Conservation (phyloP, 1,284 basidiomycete species). For the Ceratobasidium sp. region DNA sequence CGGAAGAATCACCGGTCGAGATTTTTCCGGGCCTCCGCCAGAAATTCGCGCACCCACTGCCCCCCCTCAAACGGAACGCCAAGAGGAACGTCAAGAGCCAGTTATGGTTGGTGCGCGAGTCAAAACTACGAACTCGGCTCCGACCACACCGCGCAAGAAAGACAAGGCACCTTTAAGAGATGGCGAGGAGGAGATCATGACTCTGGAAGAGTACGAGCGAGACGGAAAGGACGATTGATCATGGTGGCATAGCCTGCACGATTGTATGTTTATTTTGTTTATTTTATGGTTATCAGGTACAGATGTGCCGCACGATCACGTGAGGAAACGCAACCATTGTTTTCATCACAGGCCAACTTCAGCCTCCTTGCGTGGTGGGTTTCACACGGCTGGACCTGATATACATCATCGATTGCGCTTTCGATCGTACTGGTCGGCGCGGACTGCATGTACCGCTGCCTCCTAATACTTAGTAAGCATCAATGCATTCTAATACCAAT, state of each 20-base stretch:
- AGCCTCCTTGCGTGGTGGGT: too few relatives aligned
- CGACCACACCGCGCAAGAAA: slow-evolving; percentile 17
- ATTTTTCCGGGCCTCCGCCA: slow-evolving; percentile 49
- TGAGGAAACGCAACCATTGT: too few relatives aligned
- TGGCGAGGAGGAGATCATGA: slow-evolving; percentile 38
- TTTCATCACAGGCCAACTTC: too few relatives aligned
- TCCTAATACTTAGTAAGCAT: too few relatives aligned
- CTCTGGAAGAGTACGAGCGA: slow-evolving; percentile 30
- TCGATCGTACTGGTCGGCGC: too few relatives aligned
- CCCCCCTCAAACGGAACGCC: slow-evolving; percentile 8
- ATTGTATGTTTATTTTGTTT: slow-evolving; percentile 7
- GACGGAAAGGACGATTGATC: slow-evolving; percentile 38
- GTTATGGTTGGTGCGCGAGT: slow-evolving; percentile 6
- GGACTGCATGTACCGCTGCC: too few relatives aligned
- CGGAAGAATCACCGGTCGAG: slow-evolving; percentile 47
- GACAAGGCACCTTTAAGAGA: background rate
- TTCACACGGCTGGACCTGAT: too few relatives aligned
- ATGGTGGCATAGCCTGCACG: background rate
- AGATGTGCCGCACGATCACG: too few relatives aligned
- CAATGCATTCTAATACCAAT: too few relatives aligned
- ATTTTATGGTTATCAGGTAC: background rate
- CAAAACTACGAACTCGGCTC: background rate
- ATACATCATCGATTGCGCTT: too few relatives aligned
- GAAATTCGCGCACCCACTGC: slow-evolving; percentile 33
- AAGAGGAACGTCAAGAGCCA: slow-evolving; percentile 12